These are phyloP conservation scores for Decorospora gaudefroyi DNA, from an alignment of 2,329 filamentous ascomycete species.

Conservation along the genomic window DNA sequence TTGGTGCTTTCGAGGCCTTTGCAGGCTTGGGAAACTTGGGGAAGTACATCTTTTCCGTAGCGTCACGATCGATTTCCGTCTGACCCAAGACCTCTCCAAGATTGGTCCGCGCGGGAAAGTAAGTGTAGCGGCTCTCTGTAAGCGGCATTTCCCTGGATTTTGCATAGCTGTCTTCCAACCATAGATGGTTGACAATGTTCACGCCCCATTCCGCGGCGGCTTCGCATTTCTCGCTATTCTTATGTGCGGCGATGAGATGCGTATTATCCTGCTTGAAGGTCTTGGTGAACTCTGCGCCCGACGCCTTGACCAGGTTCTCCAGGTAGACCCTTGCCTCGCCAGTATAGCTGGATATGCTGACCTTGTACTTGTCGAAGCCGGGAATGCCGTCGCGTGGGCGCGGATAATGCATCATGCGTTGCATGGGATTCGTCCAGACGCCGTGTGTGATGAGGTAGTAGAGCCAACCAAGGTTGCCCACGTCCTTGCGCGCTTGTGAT, in stretches of 20 bases:
- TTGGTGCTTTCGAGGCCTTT: constrained; percentile 28
- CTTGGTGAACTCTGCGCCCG: constrained; percentile 88
- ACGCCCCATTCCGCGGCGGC: constrained; percentile 93
- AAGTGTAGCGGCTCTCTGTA: constrained; percentile 75
- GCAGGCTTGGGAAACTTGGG: constrained; percentile 31
- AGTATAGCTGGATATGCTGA: constrained; percentile 95
- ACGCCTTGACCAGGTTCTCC: constrained; percentile 83
- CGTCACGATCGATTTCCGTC: constrained; percentile 75
- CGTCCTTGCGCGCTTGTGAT: constrained; percentile 75
- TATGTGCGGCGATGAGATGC: constrained; percentile 89
- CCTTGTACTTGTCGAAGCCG: constrained; percentile 74
- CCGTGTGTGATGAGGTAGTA: constrained; percentile 90
- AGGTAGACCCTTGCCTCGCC: constrained; percentile 92
- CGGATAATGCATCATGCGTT: constrained; percentile 87
- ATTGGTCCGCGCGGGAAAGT: constrained; percentile 88
- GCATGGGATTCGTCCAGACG: constrained; percentile 82
- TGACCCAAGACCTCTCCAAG: constrained; percentile 91
- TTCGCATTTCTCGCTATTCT: constrained; percentile 87
- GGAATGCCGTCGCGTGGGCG: constrained; percentile 75
- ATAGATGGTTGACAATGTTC: constrained; percentile 88
- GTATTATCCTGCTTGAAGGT: constrained; percentile 95
- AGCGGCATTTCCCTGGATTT: constrained; percentile 77
- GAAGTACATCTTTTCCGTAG: constrained; percentile 72
- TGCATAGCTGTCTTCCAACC: constrained; percentile 96
- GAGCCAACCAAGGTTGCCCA: constrained; percentile 92